These are phyloP conservation scores for Madurella fahalii DNA, from an alignment of 2,329 filamentous ascomycete species.

Conservation along the genomic window DNA sequence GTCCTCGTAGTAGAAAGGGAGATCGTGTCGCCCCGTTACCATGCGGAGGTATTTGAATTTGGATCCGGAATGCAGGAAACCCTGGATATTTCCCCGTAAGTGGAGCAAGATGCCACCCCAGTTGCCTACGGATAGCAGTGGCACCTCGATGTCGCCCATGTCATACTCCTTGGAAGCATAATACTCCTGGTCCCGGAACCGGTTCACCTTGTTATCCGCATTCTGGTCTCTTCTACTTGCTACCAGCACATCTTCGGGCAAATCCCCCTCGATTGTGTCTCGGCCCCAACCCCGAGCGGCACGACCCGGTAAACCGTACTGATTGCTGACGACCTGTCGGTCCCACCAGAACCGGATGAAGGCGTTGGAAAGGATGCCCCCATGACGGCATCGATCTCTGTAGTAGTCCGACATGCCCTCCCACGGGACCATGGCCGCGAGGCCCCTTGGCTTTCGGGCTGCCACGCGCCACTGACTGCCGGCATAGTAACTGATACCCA, in stretches of 20 bases:
- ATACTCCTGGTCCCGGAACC: constrained; percentile 60
- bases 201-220: constrained; percentile 43
- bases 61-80: constrained; percentile 60
- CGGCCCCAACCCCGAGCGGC: constrained; percentile 27
- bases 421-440: constrained; percentile 47
- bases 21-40: constrained; percentile 65
- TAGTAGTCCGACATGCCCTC: constrained; percentile 54
- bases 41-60: constrained; percentile 65
- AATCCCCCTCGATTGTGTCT: constrained; percentile 56
- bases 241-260: constrained; percentile 48
- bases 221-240: constrained; percentile 47
- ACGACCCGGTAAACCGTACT: constrained; percentile 54
- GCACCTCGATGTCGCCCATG: constrained; percentile 62
- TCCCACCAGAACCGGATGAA: constrained; percentile 66
- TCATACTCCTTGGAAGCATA: constrained; percentile 63
- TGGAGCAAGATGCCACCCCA: constrained; percentile 69
- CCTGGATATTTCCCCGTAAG: constrained; percentile 64
- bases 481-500: constrained; percentile 48
- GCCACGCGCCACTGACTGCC: constrained; percentile 46
- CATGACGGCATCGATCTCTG: constrained; percentile 55
- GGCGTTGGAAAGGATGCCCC: constrained; percentile 55
- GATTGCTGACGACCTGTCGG: constrained; percentile 61
- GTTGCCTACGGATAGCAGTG: constrained; percentile 63
- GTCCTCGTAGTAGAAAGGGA: constrained; percentile 68
- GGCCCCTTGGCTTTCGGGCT: constrained; percentile 42